phyloP scores from a whole-genome alignment of 2,329 filamentous ascomycete species.

The Ceratocystis variospora region DNA sequence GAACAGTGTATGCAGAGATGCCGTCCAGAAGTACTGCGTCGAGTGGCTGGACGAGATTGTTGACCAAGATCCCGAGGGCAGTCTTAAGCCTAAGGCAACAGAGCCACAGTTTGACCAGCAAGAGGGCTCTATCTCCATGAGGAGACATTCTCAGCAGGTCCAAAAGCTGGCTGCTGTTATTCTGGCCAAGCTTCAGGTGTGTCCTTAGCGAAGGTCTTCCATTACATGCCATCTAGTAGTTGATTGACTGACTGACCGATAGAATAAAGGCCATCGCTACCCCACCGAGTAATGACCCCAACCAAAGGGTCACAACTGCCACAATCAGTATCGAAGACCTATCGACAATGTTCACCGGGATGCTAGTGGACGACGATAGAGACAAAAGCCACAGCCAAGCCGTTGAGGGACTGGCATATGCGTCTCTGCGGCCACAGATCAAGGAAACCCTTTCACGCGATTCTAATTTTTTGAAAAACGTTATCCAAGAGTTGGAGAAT shows the following conservation, averaged over 20 bases:
- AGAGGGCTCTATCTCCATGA: conserved; percentile 45
- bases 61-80: conserved; percentile 50
- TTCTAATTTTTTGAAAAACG: conserved; percentile 49
- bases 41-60: conserved; percentile 81
- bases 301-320: conserved; percentile 37
- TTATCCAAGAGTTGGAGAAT: conserved; percentile 50
- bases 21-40: conserved; percentile 69
- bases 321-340: conserved; percentile 53
- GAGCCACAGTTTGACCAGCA: conserved; percentile 46
- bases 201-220: conserved; percentile 20
- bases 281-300: conserved; percentile 28
- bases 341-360: conserved; percentile 48
- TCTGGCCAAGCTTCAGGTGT: conserved; percentile 55
- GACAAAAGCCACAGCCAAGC: conserved; percentile 37
- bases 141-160: conserved; percentile 46
- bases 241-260: conserved; percentile 34
- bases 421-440: conserved; percentile 70
- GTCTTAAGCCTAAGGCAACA: conserved; percentile 26
- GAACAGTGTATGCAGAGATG: conserved; percentile 66
- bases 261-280: conserved; percentile 42
- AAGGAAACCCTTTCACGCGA: conserved; percentile 70
- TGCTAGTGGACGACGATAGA: conserved; percentile 43
- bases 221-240: conserved; percentile 22
- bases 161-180: conserved; percentile 59
- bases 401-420: conserved; percentile 84